A percentile compares a stretch with the other conserved stretches of the same genome.
Evolutionary conservation across 441 rosid genomes (phyloP).

Genomic region (Pelargonium cotyledonis): DNA sequence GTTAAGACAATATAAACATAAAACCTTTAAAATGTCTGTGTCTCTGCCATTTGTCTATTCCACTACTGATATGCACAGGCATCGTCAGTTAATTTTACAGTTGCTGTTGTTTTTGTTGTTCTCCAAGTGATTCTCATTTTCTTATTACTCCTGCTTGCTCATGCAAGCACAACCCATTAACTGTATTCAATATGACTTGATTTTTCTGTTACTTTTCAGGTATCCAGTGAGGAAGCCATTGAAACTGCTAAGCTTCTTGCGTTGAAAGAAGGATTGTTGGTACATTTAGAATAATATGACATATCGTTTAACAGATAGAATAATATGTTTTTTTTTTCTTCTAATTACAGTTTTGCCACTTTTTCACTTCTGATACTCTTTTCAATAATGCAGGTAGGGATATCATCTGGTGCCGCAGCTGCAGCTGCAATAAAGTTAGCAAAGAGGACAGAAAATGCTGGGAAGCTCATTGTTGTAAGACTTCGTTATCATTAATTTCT

Average conservation of each 20-base stretch:
- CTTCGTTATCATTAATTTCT: not conserved
- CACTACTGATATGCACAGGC: too few species aligned
- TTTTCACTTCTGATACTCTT: too few species aligned
- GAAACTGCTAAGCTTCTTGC: conserved; percentile 77
- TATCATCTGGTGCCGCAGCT: conserved; percentile 87
- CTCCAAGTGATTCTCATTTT: not conserved
- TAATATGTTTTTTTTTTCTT: not conserved
- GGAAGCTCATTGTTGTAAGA: conserved; percentile 75
- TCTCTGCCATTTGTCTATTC: too few species aligned
- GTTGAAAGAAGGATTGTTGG: conserved; percentile 82
- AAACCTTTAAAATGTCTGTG: too few species aligned
- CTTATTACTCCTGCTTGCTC: not conserved
- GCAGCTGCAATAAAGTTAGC: conserved; percentile 75
- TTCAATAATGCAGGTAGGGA: conserved; percentile 52
- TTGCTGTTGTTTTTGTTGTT: not conserved
- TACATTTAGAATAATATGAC: conserved; percentile 3
- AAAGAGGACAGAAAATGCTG: conserved; percentile 77
- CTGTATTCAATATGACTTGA: not conserved
- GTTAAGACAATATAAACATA: too few species aligned
- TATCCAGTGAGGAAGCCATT: conserved; percentile 77
- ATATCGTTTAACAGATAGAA: not conserved
- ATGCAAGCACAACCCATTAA: too few species aligned
- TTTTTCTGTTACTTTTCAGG: conserved; percentile 28
- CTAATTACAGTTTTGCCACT: not conserved
- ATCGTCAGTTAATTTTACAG: too few species aligned